Percentiles rank a stretch among this genome's conserved stretches.
Evolutionary conservation across 208 protist genomes (phyloP).

Genomic region (Trypanosoma brucei): DNA sequence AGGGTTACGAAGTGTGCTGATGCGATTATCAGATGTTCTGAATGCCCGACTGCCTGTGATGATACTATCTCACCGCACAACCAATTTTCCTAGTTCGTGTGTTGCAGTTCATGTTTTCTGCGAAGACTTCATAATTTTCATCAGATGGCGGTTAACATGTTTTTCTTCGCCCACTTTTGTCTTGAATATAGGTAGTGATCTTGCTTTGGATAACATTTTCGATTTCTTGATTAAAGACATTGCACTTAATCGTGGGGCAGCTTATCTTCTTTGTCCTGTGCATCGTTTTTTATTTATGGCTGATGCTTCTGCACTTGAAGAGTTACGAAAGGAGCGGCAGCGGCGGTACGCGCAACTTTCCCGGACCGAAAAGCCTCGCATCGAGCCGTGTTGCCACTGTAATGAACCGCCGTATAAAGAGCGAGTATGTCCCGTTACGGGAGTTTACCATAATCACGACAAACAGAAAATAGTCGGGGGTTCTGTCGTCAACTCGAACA

Average conservation of each 20-base stretch:
- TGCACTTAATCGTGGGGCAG: background rate
- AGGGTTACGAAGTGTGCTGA: background rate
- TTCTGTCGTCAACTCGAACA: conserved; percentile 40
- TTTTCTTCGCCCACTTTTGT: background rate
- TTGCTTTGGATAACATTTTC: background rate
- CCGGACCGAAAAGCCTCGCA: conserved; percentile 29
- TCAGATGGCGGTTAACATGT: background rate
- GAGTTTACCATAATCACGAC: conserved; percentile 65
- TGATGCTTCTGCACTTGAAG: conserved; percentile 19
- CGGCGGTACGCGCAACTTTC: conserved; percentile 24
- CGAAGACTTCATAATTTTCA: too few species aligned
- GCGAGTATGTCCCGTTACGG: conserved; percentile 64
- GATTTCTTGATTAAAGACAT: background rate
- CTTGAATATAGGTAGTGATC: too few species aligned
- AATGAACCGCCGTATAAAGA: conserved; percentile 40
- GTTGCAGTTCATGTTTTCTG: too few species aligned
- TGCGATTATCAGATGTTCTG: too few species aligned
- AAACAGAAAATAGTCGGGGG: conserved; percentile 63
- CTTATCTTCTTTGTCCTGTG: background rate
- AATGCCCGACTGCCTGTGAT: too few species aligned
- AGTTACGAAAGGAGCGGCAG: conserved; percentile 33
- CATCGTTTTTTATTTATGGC: conserved; percentile 16
- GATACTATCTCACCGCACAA: too few species aligned
- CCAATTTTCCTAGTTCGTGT: too few species aligned
- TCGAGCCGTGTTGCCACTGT: conserved; percentile 57